phyloP scores from a whole-genome alignment of 345 rosid species.

The Moringa oleifera region DNA sequence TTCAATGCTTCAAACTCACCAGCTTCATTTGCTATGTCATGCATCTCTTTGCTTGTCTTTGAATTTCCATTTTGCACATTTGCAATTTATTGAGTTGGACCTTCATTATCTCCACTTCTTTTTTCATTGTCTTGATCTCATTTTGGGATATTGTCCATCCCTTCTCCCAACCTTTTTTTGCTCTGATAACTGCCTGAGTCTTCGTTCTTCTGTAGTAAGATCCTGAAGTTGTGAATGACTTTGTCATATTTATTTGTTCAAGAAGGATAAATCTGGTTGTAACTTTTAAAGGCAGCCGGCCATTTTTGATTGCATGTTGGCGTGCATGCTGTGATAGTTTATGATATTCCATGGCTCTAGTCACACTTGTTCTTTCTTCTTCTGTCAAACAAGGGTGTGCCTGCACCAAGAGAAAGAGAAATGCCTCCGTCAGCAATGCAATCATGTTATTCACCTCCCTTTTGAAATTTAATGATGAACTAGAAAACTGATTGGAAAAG shows the following conservation, averaged over 20 bases:
- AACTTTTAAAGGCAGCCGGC: conserved; percentile 30
- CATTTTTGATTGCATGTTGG: conserved; percentile 37
- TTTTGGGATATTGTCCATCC: conserved; percentile 13
- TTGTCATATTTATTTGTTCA: conserved; percentile 40
- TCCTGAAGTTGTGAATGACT: conserved; percentile 23
- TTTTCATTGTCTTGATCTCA: conserved; percentile 42
- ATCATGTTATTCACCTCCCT: not conserved
- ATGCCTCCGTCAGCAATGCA: not conserved
- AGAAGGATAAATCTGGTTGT: conserved; percentile 30
- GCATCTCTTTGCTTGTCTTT: conserved; percentile 31
- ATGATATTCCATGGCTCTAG: conserved; percentile 39
- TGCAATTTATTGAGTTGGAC: conserved; percentile 41
- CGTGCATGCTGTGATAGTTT: conserved; percentile 45
- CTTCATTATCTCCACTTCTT: conserved; percentile 50
- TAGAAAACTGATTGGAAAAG: not conserved
- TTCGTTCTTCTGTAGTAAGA: conserved; percentile 28
- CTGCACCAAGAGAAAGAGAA: conserved; percentile 21
- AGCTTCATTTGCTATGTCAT: conserved; percentile 1
- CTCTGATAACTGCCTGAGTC: conserved; percentile 24
- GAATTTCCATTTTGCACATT: conserved; percentile 42
- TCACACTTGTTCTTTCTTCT: conserved; percentile 37
- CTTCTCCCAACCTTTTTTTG: conserved; percentile 17
- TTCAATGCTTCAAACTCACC: too few relatives aligned
- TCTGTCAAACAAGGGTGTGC: conserved; percentile 41
- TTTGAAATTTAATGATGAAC: not conserved